Percentiles rank a stretch among this genome's conserved stretches.
These are phyloP conservation scores for Cucumis melo DNA, from an alignment of 306 rosid species.

Conservation along the genomic window DNA sequence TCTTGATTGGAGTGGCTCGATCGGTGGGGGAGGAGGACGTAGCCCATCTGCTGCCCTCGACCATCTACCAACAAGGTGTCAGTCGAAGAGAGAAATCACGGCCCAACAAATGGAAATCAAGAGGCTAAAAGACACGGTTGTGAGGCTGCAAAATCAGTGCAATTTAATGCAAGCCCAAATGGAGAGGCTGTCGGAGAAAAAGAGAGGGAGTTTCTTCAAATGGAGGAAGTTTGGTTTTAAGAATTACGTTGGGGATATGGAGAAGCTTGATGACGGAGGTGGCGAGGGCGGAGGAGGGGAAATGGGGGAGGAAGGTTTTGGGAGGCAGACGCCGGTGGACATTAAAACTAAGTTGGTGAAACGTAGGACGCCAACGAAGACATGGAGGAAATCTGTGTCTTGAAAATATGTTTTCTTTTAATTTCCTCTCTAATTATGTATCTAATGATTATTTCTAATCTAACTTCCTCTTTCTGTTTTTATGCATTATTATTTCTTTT, in stretches of 20 bases:
- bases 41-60: slow-evolving; percentile 45
- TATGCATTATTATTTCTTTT: neutral
- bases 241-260: slow-evolving; percentile 17
- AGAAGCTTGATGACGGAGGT: slow-evolving; percentile 6
- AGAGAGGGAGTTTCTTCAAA: slow-evolving; percentile 39
- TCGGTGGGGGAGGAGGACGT: slow-evolving; percentile 20
- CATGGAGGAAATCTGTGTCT: slow-evolving; percentile 69
- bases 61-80: slow-evolving; percentile 20
- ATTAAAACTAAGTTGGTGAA: slow-evolving; percentile 38
- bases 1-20: slow-evolving; percentile 66
- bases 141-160: slow-evolving; percentile 56
- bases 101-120: slow-evolving; percentile 55
- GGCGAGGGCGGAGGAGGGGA: slow-evolving; percentile 3
- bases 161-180: slow-evolving; percentile 49
- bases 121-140: slow-evolving; percentile 63
- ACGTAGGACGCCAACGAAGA: slow-evolving; percentile 34
- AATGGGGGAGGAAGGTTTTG: slow-evolving; percentile 25
- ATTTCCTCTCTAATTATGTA: no score
- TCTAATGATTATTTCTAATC: neutral
- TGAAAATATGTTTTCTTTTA: neutral
- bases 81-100: slow-evolving; percentile 55
- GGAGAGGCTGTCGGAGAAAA: slow-evolving; percentile 47
- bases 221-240: slow-evolving; percentile 54
- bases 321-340: slow-evolving; percentile 43
- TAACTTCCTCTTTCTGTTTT: neutral